phyloP scores from a whole-genome alignment of 1,139 yeast species.

The Trichomonascaceae sp. region DNA sequence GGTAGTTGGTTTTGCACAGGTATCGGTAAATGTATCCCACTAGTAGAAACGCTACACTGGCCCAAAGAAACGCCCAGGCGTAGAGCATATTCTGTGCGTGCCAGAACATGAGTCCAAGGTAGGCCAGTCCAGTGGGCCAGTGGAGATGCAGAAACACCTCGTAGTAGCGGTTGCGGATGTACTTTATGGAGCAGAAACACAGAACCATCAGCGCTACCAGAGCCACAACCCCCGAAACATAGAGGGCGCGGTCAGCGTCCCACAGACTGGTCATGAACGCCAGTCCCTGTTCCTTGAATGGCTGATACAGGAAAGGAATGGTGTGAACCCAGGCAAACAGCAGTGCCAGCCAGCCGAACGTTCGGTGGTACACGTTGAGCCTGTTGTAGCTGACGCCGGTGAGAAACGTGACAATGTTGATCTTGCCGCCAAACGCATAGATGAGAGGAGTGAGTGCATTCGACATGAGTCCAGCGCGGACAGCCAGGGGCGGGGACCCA shows the following conservation, averaged over 20 bases:
- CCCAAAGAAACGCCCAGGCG: constrained; percentile 39
- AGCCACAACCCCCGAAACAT: constrained; percentile 31
- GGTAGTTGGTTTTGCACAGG: constrained; percentile 35
- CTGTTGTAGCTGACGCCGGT: constrained; percentile 54
- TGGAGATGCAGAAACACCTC: constrained; percentile 45
- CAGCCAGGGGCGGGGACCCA: constrained; percentile 56
- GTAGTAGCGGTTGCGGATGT: constrained; percentile 34
- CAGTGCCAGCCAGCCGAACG: constrained; percentile 39
- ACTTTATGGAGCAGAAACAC: constrained; percentile 35
- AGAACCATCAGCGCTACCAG: constrained; percentile 34
- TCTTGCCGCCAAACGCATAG: constrained; percentile 49
- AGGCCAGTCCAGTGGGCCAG: constrained; percentile 47
- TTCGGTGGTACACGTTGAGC: constrained; percentile 46
- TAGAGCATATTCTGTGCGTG: constrained; percentile 33
- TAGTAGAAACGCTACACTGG: constrained; percentile 44
- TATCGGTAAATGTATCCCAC: constrained; percentile 40
- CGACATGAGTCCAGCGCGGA: constrained; percentile 45
- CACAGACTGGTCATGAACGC: constrained; percentile 5
- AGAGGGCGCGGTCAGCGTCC: constrained; percentile 7
- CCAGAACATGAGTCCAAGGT: constrained; percentile 39
- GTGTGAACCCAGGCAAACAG: constrained; percentile 41
- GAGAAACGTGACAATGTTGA: constrained; percentile 40
- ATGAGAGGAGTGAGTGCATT: constrained; percentile 43
- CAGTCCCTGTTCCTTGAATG: constrained; percentile 38
- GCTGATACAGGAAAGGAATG: constrained; percentile 39